phyloP scores from a whole-genome alignment of 2,329 filamentous ascomycete genomes.

The Iodosphaeria phyllophila region DNA sequence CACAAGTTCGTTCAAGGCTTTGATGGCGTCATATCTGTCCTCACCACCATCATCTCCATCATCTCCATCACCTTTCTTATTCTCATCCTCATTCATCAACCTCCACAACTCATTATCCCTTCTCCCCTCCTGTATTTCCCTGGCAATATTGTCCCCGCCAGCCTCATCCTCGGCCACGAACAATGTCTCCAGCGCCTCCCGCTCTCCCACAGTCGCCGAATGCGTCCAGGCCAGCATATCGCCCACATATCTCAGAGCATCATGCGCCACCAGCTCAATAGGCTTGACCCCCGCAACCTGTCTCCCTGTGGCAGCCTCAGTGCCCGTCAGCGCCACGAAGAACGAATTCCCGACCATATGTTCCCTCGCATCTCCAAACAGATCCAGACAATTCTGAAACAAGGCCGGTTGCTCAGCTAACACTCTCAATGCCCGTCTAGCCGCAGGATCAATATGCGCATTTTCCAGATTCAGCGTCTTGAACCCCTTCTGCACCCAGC shows the following conservation, averaged over 20 bases:
- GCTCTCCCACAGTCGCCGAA: slow-evolving; percentile 81
- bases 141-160: slow-evolving; percentile 77
- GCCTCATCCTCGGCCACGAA: slow-evolving; percentile 85
- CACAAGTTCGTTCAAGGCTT: slow-evolving; percentile 69
- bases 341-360: slow-evolving; percentile 77
- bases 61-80: slow-evolving; percentile 34
- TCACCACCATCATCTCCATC: slow-evolving; percentile 30
- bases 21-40: slow-evolving; percentile 56
- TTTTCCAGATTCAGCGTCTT: slow-evolving; percentile 86
- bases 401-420: slow-evolving; percentile 76
- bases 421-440: slow-evolving; percentile 68
- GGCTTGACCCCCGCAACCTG: slow-evolving; percentile 55
- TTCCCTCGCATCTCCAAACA: slow-evolving; percentile 80
- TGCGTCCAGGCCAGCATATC: slow-evolving; percentile 98
- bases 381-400: slow-evolving; percentile 86
- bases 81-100: slow-evolving; percentile 36
- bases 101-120: slow-evolving; percentile 74
- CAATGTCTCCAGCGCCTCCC: slow-evolving; percentile 76
- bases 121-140: slow-evolving; percentile 61
- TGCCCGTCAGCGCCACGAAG: slow-evolving; percentile 70
- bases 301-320: slow-evolving; percentile 33
- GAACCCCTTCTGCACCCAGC: slow-evolving; percentile 89
- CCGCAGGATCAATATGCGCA: slow-evolving; percentile 72
- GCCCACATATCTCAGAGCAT: slow-evolving; percentile 76
- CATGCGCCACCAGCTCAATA: slow-evolving; percentile 85